Percentiles rank a stretch among this genome's conserved stretches.
Evolutionary conservation across 2,329 filamentous ascomycete genomes (phyloP).

Genomic region (Orbilia blumenaviensis): DNA sequence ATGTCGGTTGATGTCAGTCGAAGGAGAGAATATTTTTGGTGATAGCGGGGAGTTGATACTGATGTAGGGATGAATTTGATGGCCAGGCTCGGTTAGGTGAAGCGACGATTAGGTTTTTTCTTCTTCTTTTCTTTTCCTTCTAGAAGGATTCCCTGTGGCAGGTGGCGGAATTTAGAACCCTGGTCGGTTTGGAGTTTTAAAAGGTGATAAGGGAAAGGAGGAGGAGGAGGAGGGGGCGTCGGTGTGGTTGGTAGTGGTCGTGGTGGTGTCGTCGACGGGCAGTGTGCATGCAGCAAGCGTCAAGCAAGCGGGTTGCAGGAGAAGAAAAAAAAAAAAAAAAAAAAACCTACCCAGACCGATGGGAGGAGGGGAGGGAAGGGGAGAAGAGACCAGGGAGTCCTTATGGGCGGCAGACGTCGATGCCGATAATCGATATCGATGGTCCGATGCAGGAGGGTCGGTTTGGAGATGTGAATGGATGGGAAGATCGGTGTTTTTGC

Average conservation of each 20-base stretch:
- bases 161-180: not conserved
- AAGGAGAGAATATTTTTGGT: not conserved
- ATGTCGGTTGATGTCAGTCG: not conserved
- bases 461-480: not conserved
- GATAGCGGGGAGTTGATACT: constrained; percentile 3
- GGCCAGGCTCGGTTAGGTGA: not conserved
- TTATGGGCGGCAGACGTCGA: not conserved
- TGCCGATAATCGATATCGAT: no score
- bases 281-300: constrained; percentile 14
- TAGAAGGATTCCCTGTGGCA: not conserved
- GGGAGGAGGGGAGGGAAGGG: no score
- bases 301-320: constrained; percentile 5
- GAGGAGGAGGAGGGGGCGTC: not conserved
- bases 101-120: not conserved
- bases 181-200: not conserved
- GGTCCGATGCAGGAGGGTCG: not conserved
- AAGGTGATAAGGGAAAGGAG: not conserved
- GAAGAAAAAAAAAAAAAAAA: no score
- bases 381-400: constrained; percentile 4
- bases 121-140: not conserved
- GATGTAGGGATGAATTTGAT: not conserved
- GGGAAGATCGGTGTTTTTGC: not conserved
- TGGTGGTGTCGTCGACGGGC: not conserved
- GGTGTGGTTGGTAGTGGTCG: not conserved
- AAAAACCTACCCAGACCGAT: not conserved